phyloP scores from a whole-genome alignment of 2,329 filamentous ascomycete species.

The Trichoderma oligosporum region DNA sequence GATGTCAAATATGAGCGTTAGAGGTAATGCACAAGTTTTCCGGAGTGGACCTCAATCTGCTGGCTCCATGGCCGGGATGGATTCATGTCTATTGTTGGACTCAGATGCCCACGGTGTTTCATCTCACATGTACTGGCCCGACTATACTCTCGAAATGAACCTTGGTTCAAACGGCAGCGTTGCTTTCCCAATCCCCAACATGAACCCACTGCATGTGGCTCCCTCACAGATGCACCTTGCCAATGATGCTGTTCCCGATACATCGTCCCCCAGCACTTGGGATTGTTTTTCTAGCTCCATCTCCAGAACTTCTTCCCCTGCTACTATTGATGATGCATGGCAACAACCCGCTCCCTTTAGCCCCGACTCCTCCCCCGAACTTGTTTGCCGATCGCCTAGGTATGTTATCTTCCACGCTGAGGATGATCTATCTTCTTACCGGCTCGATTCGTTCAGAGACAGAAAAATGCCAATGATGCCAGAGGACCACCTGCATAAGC shows the following conservation, averaged over 20 bases:
- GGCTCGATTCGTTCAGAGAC: slow-evolving; percentile 29
- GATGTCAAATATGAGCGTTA: slow-evolving; percentile 50
- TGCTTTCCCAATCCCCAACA: slow-evolving; percentile 42
- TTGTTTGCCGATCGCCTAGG: slow-evolving; percentile 53
- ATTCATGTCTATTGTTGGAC: slow-evolving; percentile 51
- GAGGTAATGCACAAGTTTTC: slow-evolving; percentile 48
- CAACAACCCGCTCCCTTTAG: slow-evolving; percentile 34
- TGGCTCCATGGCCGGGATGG: slow-evolving; percentile 44
- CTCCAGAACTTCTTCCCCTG: slow-evolving; percentile 50
- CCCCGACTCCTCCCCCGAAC: slow-evolving; percentile 47
- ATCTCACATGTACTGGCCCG: slow-evolving; percentile 50
- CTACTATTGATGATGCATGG: slow-evolving; percentile 49
- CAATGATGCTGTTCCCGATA: slow-evolving; percentile 47
- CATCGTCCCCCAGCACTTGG: slow-evolving; percentile 51
- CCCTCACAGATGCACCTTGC: slow-evolving; percentile 54
- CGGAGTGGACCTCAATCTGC: slow-evolving; percentile 39
- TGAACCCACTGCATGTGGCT: slow-evolving; percentile 51
- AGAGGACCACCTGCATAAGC: slow-evolving; percentile 29
- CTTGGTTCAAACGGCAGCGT: slow-evolving; percentile 41
- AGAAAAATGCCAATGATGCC: slow-evolving; percentile 31
- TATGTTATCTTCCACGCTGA: slow-evolving; percentile 38
- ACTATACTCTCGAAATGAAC: slow-evolving; percentile 44
- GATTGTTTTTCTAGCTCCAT: slow-evolving; percentile 51
- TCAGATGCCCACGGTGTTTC: slow-evolving; percentile 45
- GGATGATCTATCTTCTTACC: slow-evolving; percentile 24